Evolutionary conservation across 768 basidiomycete species (phyloP).

Genomic region (Clitopilus passeckerianus): DNA sequence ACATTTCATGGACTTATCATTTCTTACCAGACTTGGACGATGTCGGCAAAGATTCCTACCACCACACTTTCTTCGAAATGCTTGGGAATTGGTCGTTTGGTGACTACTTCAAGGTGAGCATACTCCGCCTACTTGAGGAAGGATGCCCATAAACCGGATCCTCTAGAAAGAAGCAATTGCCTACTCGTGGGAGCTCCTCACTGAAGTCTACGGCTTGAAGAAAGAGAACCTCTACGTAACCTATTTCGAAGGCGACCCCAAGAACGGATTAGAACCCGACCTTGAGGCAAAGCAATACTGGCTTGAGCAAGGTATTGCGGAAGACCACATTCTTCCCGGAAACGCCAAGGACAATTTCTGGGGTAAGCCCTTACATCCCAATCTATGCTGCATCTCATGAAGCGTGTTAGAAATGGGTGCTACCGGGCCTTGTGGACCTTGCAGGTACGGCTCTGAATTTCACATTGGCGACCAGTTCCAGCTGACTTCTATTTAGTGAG

Average conservation of each 20-base stretch:
- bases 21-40: conserved; percentile 81
- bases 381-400: too few relatives aligned
- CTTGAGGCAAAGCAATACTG: conserved; percentile 83
- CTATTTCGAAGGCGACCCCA: conserved; percentile 94
- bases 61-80: conserved; percentile 99
- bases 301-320: conserved; percentile 83
- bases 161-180: conserved; percentile 84
- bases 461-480: background rate
- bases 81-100: conserved; percentile 99
- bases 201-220: conserved; percentile 81
- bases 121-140: conserved; percentile 2
- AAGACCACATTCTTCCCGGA: conserved; percentile 89
- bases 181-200: conserved; percentile 94
- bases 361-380: too few relatives aligned
- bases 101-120: conserved; percentile 93
- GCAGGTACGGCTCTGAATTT: conserved; percentile 48
- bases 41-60: conserved; percentile 97
- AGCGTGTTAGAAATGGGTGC: conserved; percentile 84
- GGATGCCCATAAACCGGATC: conserved; percentile 4
- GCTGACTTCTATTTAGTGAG: conserved; percentile 49
- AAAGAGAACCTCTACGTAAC: conserved; percentile 93
- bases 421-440: conserved; percentile 97
- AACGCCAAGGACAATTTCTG: conserved; percentile 99
- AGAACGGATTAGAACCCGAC: conserved; percentile 82
- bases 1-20: background rate